Evolutionary conservation across 2,329 filamentous ascomycete genomes (phyloP), one percentile per base, ranked within the genome.

Genomic region (Colletotrichum nymphaeae): DNA sequence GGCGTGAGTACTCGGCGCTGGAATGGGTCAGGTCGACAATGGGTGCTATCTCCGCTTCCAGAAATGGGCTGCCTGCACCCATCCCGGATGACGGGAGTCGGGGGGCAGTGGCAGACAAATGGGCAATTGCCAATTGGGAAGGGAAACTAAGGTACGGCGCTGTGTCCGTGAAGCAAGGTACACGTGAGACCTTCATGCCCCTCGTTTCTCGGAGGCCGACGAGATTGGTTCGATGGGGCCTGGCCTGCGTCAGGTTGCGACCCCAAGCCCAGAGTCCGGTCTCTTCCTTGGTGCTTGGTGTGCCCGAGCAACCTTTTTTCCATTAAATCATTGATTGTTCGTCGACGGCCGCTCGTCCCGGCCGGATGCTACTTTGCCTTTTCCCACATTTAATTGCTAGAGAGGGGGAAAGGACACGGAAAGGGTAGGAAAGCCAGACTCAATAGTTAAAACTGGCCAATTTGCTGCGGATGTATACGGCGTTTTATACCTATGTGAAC

Each of bases 171-270:
- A 70, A 68, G 66, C 70, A 73, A 73, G 70, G 67, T 49, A 71
- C 71, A 71, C 67, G 67, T 73, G 71, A 71, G 71, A 71, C 71
- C 71, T 73, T 65, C 60, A 66, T 60, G 56, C 67, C 67, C 62
- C 67, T 62, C 58, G 57, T 49, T 37, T 66, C 60, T 60, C 67
- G 56, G 67, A 73, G 46, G 67, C 62, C 24, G 55, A 73, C 46
- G 49, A 73, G 70, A 70, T 73, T 73, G 70, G 70, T 68, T 65
- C 55, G 35, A 52, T 16, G 55, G 55, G 55, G 55, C 67, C 58
- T 72, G 67, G 67, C 67, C 70, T 70, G 70, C 70, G 67, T 73
- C 70, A 73, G 56, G 67, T 60, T 70, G 67, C 66, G 70, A 65
- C 60, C 42, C 70, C 70, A 73, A 73, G 67, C 67, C 67, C 56